Percentiles rank a stretch among this genome's conserved stretches.
phyloP scores from a whole-genome alignment of 805 yeast genomes.

The Isabelozyma rhagii region DNA sequence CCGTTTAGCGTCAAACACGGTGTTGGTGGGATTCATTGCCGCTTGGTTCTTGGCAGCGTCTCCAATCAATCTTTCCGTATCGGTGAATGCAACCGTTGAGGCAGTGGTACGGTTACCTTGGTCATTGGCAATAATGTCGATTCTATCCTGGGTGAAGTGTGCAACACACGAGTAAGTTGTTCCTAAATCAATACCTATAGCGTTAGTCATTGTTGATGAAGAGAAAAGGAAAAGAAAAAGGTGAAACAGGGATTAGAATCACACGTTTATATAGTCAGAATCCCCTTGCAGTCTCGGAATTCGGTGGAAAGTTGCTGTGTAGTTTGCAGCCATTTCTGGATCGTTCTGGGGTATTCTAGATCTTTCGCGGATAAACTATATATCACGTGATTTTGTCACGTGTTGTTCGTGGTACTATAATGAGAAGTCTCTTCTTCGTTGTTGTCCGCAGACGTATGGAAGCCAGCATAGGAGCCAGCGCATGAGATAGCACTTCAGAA shows the following conservation, averaged over 20 bases:
- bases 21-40: conserved; percentile 91
- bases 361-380: neutral
- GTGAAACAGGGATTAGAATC: neutral
- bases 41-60: conserved; percentile 99
- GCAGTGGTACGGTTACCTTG: conserved; percentile 99
- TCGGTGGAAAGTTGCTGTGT: neutral
- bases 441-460: too few species aligned
- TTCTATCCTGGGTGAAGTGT: conserved; percentile 64
- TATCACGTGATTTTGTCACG: too few species aligned
- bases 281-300: neutral
- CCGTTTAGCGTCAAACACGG: conserved; percentile 95
- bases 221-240: neutral
- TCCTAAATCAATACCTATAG: conserved; percentile 91
- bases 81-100: conserved; percentile 94
- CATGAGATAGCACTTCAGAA: too few species aligned
- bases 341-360: neutral
- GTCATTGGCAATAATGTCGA: conserved; percentile 93
- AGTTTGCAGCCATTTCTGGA: neutral
- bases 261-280: neutral
- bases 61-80: conserved; percentile 91
- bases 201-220: conserved; percentile 19
- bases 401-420: too few species aligned
- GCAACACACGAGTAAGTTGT: conserved; percentile 98
- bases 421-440: too few species aligned
- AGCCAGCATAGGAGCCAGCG: too few species aligned